phyloP scores from a whole-genome alignment of 139 green algal genomes.

The Chloropicon primus region DNA sequence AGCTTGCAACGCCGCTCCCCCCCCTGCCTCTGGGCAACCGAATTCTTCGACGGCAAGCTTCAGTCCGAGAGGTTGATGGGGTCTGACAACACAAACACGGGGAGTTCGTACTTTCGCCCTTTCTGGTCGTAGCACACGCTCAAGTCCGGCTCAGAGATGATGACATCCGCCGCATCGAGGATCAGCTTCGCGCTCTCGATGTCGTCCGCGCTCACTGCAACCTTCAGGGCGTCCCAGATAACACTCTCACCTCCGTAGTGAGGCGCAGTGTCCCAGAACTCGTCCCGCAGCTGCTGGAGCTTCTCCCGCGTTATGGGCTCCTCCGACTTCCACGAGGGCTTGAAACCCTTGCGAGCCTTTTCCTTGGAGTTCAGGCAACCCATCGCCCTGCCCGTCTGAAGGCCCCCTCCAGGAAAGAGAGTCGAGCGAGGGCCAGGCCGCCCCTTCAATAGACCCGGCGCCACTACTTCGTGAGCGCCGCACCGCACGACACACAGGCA shows the following conservation, averaged over 20 bases:
- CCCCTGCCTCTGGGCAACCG: too few relatives aligned
- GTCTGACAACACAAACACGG: background rate
- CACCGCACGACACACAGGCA: too few relatives aligned
- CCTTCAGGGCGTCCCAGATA: background rate
- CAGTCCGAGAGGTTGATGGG: background rate
- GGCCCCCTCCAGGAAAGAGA: too few relatives aligned
- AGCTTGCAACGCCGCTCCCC: too few relatives aligned
- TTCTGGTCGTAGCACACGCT: background rate
- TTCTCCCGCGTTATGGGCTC: background rate
- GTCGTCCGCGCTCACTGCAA: background rate
- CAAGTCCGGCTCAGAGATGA: background rate
- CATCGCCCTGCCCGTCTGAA: too few relatives aligned
- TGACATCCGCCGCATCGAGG: background rate
- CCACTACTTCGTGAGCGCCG: too few relatives aligned
- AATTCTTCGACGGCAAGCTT: too few relatives aligned
- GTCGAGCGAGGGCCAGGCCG: too few relatives aligned
- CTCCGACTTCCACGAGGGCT: background rate
- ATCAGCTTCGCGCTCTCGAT: background rate
- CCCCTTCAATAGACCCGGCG: too few relatives aligned
- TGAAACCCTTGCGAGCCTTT: background rate
- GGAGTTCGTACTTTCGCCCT: background rate
- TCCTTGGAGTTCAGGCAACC: background rate
- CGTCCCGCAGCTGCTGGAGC: background rate
- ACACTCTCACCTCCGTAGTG: background rate
- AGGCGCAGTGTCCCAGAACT: background rate